Conservation (phyloP, 176 grass and related monocot species). For the Rhynchospora tenuis region DNA sequence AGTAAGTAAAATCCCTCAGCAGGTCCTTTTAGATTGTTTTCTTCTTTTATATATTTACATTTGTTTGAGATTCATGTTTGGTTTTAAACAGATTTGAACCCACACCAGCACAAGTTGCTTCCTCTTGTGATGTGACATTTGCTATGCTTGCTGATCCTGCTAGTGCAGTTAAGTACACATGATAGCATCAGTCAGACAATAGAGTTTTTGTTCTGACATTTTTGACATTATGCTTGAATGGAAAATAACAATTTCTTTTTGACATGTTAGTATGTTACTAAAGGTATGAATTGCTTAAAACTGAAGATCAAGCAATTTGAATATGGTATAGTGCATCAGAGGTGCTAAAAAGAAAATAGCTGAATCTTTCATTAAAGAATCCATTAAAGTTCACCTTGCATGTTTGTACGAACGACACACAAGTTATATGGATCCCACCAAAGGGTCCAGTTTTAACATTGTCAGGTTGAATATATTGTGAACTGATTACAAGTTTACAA, state of each 20-base stretch:
- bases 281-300: not conserved
- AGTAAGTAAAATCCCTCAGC: conserved; percentile 26
- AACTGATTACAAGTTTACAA: not conserved
- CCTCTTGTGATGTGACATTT: conserved; percentile 76
- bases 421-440: not conserved
- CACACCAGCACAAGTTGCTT: conserved; percentile 59
- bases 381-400: not conserved
- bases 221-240: not conserved
- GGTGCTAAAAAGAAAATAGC: not conserved
- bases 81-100: conserved; percentile 50
- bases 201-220: not conserved
- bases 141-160: conserved; percentile 80
- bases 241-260: not conserved
- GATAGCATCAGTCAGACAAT: not conserved
- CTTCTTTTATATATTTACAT: not conserved
- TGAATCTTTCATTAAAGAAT: not conserved
- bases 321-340: not conserved
- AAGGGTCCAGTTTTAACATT: not conserved
- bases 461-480: not conserved
- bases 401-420: not conserved
- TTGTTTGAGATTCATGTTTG: not conserved
- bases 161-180: conserved; percentile 41
- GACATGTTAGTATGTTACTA: not conserved
- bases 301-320: not conserved
- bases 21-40: not conserved